Conservation (phyloP, 106 monocot genomes). For the Allium sativum region DNA sequence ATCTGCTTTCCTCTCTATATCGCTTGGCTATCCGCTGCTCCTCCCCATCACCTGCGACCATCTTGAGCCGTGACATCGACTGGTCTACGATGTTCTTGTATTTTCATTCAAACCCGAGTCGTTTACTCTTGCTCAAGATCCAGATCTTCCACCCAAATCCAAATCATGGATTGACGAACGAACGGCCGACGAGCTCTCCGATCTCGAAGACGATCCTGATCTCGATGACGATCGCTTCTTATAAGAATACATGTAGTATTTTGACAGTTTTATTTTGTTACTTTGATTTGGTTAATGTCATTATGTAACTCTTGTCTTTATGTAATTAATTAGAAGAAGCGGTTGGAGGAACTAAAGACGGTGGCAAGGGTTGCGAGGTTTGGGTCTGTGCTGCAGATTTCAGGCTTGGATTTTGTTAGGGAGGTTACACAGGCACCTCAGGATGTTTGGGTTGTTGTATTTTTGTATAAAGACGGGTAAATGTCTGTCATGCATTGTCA, state of each 20-base stretch:
- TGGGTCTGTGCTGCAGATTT: slow-evolving; percentile 41
- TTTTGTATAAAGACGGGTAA: slow-evolving; percentile 66
- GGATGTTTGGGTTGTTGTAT: slow-evolving; percentile 64
- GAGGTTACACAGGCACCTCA: slow-evolving; percentile 53
- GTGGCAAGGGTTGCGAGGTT: slow-evolving; percentile 45
- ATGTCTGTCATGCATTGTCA: too few relatives aligned
- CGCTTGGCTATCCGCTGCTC: too few relatives aligned
- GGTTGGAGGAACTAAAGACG: slow-evolving; percentile 65
- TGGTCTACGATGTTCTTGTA: too few relatives aligned
- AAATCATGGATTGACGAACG: slow-evolving; percentile 64
- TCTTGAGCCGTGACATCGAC: too few relatives aligned
- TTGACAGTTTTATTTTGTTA: background rate
- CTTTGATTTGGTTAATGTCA: background rate
- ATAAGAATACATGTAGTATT: slow-evolving; percentile 79
- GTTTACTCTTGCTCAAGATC: slow-evolving; percentile 53
- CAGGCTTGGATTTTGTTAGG: slow-evolving; percentile 50
- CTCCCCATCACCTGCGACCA: too few relatives aligned
- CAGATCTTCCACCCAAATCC: slow-evolving; percentile 44
- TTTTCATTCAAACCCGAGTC: slow-evolving; percentile 79
- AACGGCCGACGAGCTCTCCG: slow-evolving; percentile 75
- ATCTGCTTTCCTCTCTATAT: too few relatives aligned
- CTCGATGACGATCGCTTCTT: slow-evolving; percentile 92
- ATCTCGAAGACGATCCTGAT: slow-evolving; percentile 68
- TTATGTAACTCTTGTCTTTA: background rate
- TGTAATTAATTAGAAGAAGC: slow-evolving; percentile 49